Percentiles rank a stretch among this genome's conserved stretches.
phyloP scores from a whole-genome alignment of 73 alveolate genomes.

The Paramecium primaurelia region DNA sequence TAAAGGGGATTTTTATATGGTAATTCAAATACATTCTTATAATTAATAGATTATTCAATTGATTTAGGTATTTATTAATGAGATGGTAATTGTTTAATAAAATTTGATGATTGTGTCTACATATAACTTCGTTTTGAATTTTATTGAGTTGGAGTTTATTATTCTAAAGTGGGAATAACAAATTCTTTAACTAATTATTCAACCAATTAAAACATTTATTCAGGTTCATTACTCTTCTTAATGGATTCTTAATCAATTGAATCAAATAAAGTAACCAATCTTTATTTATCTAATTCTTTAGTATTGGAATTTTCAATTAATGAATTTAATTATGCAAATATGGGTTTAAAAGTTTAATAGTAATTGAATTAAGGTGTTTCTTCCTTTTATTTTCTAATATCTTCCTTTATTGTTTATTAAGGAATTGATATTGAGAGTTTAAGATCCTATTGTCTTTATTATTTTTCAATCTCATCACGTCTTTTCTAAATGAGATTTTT shows the following conservation, averaged over 20 bases:
- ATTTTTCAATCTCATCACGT: background rate
- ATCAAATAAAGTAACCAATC: background rate
- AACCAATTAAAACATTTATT: background rate
- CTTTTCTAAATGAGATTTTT: background rate
- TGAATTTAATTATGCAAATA: background rate
- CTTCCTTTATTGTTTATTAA: background rate
- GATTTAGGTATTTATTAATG: background rate
- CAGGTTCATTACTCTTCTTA: background rate
- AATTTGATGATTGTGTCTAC: background rate
- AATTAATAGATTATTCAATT: background rate
- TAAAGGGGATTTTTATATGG: background rate
- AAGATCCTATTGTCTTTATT: background rate
- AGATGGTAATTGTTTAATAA: too few relatives aligned
- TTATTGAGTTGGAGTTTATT: background rate
- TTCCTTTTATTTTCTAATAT: background rate
- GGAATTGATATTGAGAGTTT: background rate
- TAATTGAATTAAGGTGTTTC: background rate
- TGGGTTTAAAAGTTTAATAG: constrained; percentile 27
- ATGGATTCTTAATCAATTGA: background rate
- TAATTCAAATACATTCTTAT: background rate
- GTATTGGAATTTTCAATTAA: background rate
- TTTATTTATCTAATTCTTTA: background rate
- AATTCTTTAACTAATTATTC: background rate
- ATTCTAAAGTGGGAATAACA: background rate
- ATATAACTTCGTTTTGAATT: background rate